phyloP scores from a whole-genome alignment of 1,284 basidiomycete species.

The Sporisorium graminicola region DNA sequence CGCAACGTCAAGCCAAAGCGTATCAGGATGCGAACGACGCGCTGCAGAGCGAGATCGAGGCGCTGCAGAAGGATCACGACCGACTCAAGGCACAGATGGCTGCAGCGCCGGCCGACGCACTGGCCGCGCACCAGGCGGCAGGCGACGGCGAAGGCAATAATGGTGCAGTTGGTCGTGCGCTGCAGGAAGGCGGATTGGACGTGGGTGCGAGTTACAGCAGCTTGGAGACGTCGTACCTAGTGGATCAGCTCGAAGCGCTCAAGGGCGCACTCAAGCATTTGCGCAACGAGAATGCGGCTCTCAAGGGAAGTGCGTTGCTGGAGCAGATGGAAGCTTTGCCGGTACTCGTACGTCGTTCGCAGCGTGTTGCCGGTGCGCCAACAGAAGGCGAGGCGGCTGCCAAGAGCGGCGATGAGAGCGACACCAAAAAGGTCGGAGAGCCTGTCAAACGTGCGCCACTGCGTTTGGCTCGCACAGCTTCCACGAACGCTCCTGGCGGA shows the following conservation, averaged over 20 bases:
- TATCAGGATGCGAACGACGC: constrained; percentile 94
- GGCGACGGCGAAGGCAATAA: constrained; percentile 4
- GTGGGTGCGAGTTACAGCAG: constrained; percentile 36
- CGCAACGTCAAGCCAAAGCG: constrained; percentile 85
- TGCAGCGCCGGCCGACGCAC: constrained; percentile 9
- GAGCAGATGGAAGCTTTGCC: constrained; percentile 82
- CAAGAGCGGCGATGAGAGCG: constrained; percentile 39
- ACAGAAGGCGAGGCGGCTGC: neutral
- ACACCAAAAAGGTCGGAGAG: constrained; percentile 36
- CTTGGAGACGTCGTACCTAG: constrained; percentile 53
- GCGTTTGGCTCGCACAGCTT: neutral
- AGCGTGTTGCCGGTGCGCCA: neutral
- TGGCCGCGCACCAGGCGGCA: neutral
- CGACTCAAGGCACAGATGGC: constrained; percentile 78
- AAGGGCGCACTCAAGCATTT: constrained; percentile 89
- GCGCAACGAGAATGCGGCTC: constrained; percentile 88
- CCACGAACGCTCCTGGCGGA: neutral
- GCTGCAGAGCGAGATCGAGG: constrained; percentile 87
- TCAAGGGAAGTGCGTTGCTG: constrained; percentile 89
- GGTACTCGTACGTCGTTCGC: constrained; percentile 13
- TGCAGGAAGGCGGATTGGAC: constrained; percentile 15
- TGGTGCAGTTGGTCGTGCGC: neutral
- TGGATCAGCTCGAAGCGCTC: constrained; percentile 83
- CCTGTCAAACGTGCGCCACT: constrained; percentile 22
- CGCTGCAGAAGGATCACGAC: constrained; percentile 85